These are phyloP conservation scores for Petunia axillaris DNA, from an alignment of 257 asterid species.

Conservation along the genomic window DNA sequence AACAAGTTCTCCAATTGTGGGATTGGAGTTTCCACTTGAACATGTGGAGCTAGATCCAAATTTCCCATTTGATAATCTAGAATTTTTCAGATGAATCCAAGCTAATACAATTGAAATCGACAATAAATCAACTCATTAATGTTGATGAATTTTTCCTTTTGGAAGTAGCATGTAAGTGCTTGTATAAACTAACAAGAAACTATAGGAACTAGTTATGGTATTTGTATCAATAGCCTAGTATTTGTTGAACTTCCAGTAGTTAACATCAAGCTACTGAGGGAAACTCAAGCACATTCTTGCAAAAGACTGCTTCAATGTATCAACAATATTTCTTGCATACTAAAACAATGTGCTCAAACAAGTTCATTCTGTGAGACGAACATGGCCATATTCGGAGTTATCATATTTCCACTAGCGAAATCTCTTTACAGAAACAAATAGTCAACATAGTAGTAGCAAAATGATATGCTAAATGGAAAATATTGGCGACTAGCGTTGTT, in stretches of 20 bases:
- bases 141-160: conserved; percentile 14
- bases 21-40: conserved; percentile 62
- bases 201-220: background rate
- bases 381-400: background rate
- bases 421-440: background rate
- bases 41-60: conserved; percentile 52
- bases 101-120: background rate
- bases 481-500: background rate
- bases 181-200: conserved; percentile 26
- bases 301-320: background rate
- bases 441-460: background rate
- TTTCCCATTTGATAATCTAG: conserved; percentile 53
- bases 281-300: background rate
- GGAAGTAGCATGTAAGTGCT: conserved; percentile 1
- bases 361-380: background rate
- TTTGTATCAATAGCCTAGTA: background rate
- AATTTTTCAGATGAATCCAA: conserved; percentile 48
- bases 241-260: background rate
- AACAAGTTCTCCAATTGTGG: conserved; percentile 69
- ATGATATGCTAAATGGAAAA: background rate
- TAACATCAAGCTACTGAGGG: background rate
- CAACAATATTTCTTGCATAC: background rate
- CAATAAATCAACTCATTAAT: background rate
- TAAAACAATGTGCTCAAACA: conserved; percentile 12
- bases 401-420: background rate